Conservation (phyloP, 2,329 filamentous ascomycete genomes). For the Sordariomycetes sp. region DNA sequence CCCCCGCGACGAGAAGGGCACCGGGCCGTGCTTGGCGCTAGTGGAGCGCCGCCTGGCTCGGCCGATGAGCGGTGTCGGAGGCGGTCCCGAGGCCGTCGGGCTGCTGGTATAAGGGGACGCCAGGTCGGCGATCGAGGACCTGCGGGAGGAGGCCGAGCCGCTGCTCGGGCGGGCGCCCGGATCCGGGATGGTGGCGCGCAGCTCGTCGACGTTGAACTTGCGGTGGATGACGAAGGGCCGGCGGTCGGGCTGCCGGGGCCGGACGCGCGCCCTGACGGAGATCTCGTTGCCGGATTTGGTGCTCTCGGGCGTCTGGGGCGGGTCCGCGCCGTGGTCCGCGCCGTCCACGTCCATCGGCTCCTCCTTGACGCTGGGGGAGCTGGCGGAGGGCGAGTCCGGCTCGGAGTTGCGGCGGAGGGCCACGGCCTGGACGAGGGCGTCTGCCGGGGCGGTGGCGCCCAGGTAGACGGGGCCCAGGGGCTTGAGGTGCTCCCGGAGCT, state of each 20-base stretch:
- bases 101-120: not conserved
- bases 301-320: conserved; percentile 2
- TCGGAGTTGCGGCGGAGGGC: conserved; percentile 11
- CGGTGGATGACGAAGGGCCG: conserved; percentile 37
- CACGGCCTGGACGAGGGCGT: conserved; percentile 16
- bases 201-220: conserved; percentile 35
- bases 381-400: not conserved
- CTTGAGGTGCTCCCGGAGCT: conserved; percentile 13
- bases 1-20: not conserved
- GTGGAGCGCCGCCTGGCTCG: conserved; percentile 12
- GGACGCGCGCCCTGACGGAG: conserved; percentile 31
- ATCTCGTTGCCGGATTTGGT: conserved; percentile 10
- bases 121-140: conserved; percentile 6
- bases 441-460: conserved; percentile 9
- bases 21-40: conserved; percentile 11
- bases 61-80: conserved; percentile 5
- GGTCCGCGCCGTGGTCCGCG: conserved; percentile 1
- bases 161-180: conserved; percentile 6
- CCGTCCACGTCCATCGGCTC: not conserved
- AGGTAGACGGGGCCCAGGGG: conserved; percentile 9
- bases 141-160: not conserved
- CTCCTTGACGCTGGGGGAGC: not conserved
- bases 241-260: conserved; percentile 26
- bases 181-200: conserved; percentile 34
- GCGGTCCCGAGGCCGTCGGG: not conserved